Evolutionary conservation across 2,329 filamentous ascomycete genomes (phyloP).

Genomic region (Alternaria sp.): DNA sequence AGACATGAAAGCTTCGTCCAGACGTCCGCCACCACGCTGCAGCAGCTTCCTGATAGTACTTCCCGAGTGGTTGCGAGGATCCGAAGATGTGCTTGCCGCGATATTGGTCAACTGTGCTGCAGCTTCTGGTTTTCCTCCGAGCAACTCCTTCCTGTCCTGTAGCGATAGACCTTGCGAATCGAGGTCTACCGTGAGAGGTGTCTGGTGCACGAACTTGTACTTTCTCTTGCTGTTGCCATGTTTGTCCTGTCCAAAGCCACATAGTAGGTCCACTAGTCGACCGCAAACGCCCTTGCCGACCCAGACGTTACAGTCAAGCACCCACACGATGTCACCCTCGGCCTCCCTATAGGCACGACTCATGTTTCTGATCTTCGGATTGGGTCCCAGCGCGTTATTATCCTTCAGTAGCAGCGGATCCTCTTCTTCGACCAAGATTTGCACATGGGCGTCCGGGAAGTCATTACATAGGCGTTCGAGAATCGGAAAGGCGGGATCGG

Average conservation of each 20-base stretch:
- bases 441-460: slow-evolving; percentile 75
- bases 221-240: slow-evolving; percentile 48
- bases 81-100: slow-evolving; percentile 38
- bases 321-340: slow-evolving; percentile 86
- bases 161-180: slow-evolving; percentile 40
- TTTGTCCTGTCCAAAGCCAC: slow-evolving; percentile 65
- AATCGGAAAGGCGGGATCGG: slow-evolving; percentile 79
- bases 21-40: slow-evolving; percentile 73
- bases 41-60: slow-evolving; percentile 33
- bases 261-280: slow-evolving; percentile 87
- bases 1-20: slow-evolving; percentile 95
- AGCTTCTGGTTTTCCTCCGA: slow-evolving; percentile 35
- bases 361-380: slow-evolving; percentile 98
- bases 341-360: slow-evolving; percentile 91
- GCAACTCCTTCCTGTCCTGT: slow-evolving; percentile 43
- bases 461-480: slow-evolving; percentile 76
- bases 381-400: slow-evolving; percentile 75
- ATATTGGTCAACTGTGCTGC: slow-evolving; percentile 31
- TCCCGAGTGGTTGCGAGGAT: slow-evolving; percentile 34
- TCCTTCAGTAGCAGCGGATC: slow-evolving; percentile 72
- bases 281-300: slow-evolving; percentile 78
- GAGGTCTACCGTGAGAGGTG: slow-evolving; percentile 86
- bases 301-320: slow-evolving; percentile 98
- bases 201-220: slow-evolving; percentile 92
- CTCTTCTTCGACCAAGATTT: slow-evolving; percentile 81